These are phyloP conservation scores for Triticum turgidum DNA, from an alignment of 176 grass and related monocot genomes.

Conservation along the genomic window DNA sequence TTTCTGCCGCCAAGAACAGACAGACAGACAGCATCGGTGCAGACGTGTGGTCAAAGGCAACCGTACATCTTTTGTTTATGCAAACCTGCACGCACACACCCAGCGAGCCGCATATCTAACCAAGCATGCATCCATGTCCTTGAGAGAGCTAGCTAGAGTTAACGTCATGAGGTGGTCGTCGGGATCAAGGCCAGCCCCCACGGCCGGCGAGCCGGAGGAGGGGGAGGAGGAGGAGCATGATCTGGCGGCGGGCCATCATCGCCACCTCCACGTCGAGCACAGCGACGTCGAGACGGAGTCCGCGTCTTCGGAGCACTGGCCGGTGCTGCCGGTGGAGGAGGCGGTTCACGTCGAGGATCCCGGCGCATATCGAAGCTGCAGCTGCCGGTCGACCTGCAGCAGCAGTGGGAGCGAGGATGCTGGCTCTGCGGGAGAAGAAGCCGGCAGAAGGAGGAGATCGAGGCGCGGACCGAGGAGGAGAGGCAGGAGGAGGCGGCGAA, in stretches of 20 bases:
- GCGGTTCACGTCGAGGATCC: background rate
- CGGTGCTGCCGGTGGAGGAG: slow-evolving; percentile 29
- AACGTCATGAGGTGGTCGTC: background rate
- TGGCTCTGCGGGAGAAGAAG: background rate
- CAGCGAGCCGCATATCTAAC: background rate
- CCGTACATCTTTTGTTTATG: background rate
- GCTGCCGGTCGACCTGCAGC: background rate
- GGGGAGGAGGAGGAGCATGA: background rate
- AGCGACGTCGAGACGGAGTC: background rate
- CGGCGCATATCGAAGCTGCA: background rate
- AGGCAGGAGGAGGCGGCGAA: background rate
- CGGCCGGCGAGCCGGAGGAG: background rate
- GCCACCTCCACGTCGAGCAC: slow-evolving; percentile 13
- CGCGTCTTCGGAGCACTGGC: slow-evolving; percentile 18
- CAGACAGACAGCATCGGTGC: slow-evolving; percentile 9
- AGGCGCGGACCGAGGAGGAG: background rate
- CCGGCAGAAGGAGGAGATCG: background rate
- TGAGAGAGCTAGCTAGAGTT: background rate
- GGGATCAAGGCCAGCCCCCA: background rate
- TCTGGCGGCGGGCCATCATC: background rate
- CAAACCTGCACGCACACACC: background rate
- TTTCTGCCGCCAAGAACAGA: background rate
- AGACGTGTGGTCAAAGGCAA: slow-evolving; percentile 28
- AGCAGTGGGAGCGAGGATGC: background rate
- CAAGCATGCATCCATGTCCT: background rate